A percentile compares a stretch with the other conserved stretches of the same genome.
Evolutionary conservation across 2,329 filamentous ascomycete species (phyloP).

Genomic region (Penicillium glabrum): DNA sequence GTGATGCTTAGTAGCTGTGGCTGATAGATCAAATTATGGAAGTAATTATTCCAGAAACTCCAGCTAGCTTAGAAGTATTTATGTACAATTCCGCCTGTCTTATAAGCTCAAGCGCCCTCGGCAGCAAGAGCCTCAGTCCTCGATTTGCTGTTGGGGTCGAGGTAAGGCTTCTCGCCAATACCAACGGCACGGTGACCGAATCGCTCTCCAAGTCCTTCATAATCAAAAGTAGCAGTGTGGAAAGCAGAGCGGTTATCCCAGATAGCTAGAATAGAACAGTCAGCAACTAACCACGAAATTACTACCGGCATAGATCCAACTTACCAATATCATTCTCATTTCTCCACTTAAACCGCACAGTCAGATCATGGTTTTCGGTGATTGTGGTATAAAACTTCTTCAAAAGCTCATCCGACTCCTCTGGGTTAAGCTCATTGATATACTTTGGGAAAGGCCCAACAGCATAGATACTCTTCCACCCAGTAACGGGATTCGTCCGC

Average conservation of each 20-base stretch:
- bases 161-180: conserved; percentile 35
- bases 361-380: conserved; percentile 52
- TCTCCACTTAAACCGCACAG: conserved; percentile 52
- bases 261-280: conserved; percentile 20
- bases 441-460: conserved; percentile 41
- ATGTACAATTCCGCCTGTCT: not conserved
- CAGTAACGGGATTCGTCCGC: conserved; percentile 63
- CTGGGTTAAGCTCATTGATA: conserved; percentile 47
- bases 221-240: conserved; percentile 31
- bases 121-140: conserved; percentile 15
- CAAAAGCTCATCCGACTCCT: conserved; percentile 45
- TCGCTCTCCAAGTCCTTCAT: conserved; percentile 29
- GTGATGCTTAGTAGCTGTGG: not conserved
- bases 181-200: conserved; percentile 33
- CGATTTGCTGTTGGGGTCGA: conserved; percentile 31
- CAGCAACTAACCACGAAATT: not conserved
- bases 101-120: not conserved
- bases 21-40: not conserved
- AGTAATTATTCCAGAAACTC: not conserved
- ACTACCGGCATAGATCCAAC: conserved; percentile 3
- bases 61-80: not conserved
- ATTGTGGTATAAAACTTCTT: conserved; percentile 46
- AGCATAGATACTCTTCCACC: conserved; percentile 59
- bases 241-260: conserved; percentile 38
- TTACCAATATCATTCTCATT: conserved; percentile 49